Percentiles rank a stretch among this genome's conserved stretches.
These are phyloP conservation scores for Coemansia sp. DNA, from an alignment of 192 early-diverging fungal species.

Conservation along the genomic window DNA sequence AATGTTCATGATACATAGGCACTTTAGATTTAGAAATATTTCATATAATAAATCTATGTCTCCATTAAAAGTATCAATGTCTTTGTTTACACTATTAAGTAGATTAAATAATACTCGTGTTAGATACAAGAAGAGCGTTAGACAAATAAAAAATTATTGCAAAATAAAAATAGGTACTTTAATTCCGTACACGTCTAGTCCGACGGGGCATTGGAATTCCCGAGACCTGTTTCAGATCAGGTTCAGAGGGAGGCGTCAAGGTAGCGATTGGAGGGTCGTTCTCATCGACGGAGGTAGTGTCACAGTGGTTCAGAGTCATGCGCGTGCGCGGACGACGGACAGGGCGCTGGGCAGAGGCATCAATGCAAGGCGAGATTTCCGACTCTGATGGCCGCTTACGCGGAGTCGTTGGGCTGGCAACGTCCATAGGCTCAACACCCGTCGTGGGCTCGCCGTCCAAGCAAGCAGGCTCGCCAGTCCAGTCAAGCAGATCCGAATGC, in stretches of 20 bases:
- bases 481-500: constrained; percentile 10
- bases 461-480: constrained; percentile 24
- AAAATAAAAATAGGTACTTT: not conserved
- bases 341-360: constrained; percentile 10
- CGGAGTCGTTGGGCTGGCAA: not conserved
- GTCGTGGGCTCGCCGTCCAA: not conserved
- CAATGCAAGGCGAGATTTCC: constrained; percentile 8
- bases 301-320: not conserved
- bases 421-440: not conserved
- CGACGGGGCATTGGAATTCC: constrained; percentile 28
- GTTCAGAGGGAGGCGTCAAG: not conserved
- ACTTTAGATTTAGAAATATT: not conserved
- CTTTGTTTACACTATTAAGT: too few species aligned
- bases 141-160: not conserved
- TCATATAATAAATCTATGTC: too few species aligned
- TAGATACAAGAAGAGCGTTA: not conserved
- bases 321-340: constrained; percentile 17
- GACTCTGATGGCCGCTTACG: constrained; percentile 37
- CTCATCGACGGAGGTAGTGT: not conserved
- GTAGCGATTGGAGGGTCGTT: not conserved
- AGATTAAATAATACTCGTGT: not conserved
- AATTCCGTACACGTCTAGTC: constrained; percentile 26
- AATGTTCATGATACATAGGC: not conserved
- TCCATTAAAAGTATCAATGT: too few species aligned
- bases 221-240: constrained; percentile 4